phyloP scores from a whole-genome alignment of 2,329 filamentous ascomycete genomes.

The Colletotrichum siamense region DNA sequence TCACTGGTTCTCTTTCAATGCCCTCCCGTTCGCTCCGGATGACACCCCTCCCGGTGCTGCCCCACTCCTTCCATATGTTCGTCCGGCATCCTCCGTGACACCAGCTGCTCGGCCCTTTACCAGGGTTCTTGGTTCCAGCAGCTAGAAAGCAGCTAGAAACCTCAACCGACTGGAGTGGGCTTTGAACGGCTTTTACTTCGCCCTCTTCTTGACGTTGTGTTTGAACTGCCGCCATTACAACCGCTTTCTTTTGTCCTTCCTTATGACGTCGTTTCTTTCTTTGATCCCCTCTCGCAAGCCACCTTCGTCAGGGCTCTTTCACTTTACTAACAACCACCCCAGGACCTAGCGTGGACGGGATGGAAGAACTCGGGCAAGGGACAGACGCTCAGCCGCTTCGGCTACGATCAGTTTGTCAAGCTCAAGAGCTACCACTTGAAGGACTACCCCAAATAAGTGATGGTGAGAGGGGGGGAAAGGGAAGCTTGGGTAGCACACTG shows the following conservation, averaged over 20 bases:
- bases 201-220: not conserved
- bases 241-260: not conserved
- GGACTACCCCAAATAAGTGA: slow-evolving; percentile 69
- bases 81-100: not conserved
- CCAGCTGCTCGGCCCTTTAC: not conserved
- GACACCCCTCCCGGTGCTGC: slow-evolving; percentile 3
- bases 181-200: not conserved
- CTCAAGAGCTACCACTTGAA: slow-evolving; percentile 96
- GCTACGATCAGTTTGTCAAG: slow-evolving; percentile 95
- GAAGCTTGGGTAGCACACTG: not conserved
- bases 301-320: slow-evolving; percentile 20
- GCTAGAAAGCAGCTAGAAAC: not conserved
- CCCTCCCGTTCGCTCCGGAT: not conserved
- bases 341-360: slow-evolving; percentile 95
- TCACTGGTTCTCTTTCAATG: not conserved
- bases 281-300: slow-evolving; percentile 21
- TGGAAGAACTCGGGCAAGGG: slow-evolving; percentile 98
- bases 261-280: not conserved
- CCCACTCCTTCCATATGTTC: not conserved
- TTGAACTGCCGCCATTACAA: not conserved
- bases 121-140: not conserved
- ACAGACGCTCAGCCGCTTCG: slow-evolving; percentile 85
- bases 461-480: not conserved
- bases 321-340: slow-evolving; percentile 12
- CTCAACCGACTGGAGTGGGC: not conserved